Conservation (phyloP, 331 rosid genomes). For the Arachis monticola region DNA sequence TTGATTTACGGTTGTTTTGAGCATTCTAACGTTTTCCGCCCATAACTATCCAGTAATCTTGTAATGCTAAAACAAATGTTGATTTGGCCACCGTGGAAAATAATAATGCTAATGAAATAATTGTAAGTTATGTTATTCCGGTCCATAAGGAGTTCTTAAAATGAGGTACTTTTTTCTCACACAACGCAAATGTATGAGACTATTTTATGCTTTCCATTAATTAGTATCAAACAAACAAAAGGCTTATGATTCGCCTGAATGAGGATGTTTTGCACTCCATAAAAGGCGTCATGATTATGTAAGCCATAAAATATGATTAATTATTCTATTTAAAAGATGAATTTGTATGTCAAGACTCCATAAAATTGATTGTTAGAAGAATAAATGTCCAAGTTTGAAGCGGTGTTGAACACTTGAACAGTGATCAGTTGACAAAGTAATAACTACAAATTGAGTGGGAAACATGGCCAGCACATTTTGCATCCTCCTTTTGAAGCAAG, state of each 20-base stretch:
- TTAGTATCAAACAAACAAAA: background rate
- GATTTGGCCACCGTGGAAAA: too few species aligned
- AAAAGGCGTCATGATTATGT: constrained; percentile 30
- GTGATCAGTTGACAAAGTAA: constrained; percentile 45
- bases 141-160: background rate
- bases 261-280: constrained; percentile 28
- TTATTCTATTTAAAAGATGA: too few species aligned
- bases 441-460: constrained; percentile 49
- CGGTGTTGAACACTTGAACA: background rate
- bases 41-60: background rate
- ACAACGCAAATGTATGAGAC: background rate
- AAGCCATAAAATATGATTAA: too few species aligned
- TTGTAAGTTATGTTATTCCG: background rate
- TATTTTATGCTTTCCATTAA: background rate
- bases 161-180: background rate
- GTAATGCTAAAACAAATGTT: too few species aligned
- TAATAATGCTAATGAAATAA: background rate
- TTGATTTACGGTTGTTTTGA: too few species aligned
- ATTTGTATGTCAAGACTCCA: too few species aligned
- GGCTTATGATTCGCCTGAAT: constrained; percentile 31
- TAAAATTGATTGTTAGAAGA: too few species aligned
- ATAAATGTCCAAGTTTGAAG: constrained; percentile 32
- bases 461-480: constrained; percentile 57
- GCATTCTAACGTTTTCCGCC: background rate
- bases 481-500: constrained; percentile 51